These are phyloP conservation scores for Terana coerulea DNA, from an alignment of 768 basidiomycete species.

Conservation along the genomic window DNA sequence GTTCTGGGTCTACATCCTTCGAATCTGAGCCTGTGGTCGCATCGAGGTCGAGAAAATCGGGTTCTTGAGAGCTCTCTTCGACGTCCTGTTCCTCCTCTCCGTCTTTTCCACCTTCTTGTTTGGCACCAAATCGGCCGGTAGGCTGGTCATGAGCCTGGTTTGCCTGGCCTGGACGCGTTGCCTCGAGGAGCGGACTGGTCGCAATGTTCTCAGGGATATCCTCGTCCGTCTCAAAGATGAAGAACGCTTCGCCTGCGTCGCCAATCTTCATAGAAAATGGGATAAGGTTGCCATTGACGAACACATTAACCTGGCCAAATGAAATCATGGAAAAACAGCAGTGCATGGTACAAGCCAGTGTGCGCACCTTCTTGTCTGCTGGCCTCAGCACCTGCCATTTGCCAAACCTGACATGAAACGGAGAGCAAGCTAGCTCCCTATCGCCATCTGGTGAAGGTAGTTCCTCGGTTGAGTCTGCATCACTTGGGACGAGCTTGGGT, in stretches of 20 bases:
- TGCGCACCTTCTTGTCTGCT: slow-evolving; percentile 82
- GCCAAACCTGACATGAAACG: slow-evolving; percentile 97
- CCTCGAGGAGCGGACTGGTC: slow-evolving; percentile 84
- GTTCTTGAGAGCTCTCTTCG: slow-evolving; percentile 40
- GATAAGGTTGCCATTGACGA: slow-evolving; percentile 79
- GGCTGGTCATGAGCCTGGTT: slow-evolving; percentile 23
- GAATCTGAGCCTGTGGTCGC: slow-evolving; percentile 33
- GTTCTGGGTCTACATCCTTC: too few relatives aligned
- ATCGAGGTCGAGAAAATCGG: slow-evolving; percentile 85
- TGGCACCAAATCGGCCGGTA: slow-evolving; percentile 40
- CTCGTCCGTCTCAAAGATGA: slow-evolving; percentile 94
- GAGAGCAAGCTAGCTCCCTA: slow-evolving; percentile 80
- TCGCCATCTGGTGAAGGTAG: slow-evolving; percentile 48
- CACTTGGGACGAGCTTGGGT: slow-evolving; percentile 28
- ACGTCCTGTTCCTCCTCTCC: slow-evolving; percentile 7
- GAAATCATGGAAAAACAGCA: background rate
- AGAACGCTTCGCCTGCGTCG: slow-evolving; percentile 98
- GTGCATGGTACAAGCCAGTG: slow-evolving; percentile 1
- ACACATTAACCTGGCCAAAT: slow-evolving; percentile 69
- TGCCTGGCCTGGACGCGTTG: slow-evolving; percentile 41
- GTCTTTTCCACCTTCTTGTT: slow-evolving; percentile 27
- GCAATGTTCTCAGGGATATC: slow-evolving; percentile 92
- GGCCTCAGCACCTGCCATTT: slow-evolving; percentile 95
- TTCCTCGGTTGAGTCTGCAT: slow-evolving; percentile 10
- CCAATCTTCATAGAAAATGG: slow-evolving; percentile 99